Percentiles rank a stretch among this genome's conserved stretches.
Conservation (phyloP, 345 rosid genomes). For the Camelina hispida region DNA sequence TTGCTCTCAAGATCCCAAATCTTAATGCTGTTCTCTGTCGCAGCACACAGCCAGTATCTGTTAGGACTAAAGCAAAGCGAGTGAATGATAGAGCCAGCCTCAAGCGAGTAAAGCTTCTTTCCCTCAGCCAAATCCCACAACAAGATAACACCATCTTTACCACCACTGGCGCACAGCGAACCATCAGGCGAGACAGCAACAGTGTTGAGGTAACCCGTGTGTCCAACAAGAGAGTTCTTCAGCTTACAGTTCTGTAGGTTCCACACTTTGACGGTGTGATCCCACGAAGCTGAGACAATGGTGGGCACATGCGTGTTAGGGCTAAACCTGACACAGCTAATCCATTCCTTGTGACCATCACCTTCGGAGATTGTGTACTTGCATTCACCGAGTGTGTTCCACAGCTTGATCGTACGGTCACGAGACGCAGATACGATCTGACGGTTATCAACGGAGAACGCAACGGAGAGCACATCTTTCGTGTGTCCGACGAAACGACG, state of each 20-base stretch:
- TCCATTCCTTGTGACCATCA: conserved; percentile 90
- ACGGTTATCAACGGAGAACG: conserved; percentile 91
- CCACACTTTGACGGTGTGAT: conserved; percentile 81
- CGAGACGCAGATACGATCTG: conserved; percentile 98
- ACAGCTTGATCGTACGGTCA: conserved; percentile 84
- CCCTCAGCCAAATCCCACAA: conserved; percentile 88
- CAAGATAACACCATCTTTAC: conserved; percentile 73
- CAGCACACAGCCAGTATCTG: conserved; percentile 92
- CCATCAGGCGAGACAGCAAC: conserved; percentile 86
- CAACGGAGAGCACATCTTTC: conserved; percentile 92
- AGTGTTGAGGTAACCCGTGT: conserved; percentile 72
- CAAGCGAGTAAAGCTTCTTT: conserved; percentile 74
- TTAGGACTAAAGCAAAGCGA: conserved; percentile 90
- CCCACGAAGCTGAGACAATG: conserved; percentile 91
- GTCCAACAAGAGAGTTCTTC: conserved; percentile 63
- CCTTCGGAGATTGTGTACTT: conserved; percentile 88
- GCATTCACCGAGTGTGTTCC: conserved; percentile 98
- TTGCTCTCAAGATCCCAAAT: conserved; percentile 96
- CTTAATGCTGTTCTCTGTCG: conserved; percentile 80
- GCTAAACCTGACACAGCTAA: conserved; percentile 90
- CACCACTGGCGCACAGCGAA: conserved; percentile 79
- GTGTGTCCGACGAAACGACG: conserved; percentile 95
- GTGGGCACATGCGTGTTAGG: conserved; percentile 81
- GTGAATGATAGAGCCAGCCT: conserved; percentile 69
- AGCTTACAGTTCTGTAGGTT: conserved; percentile 83